Base-by-base conservation (phyloP, 2,329 filamentous ascomycete species). In the Aureobasidium sp. region DNA sequence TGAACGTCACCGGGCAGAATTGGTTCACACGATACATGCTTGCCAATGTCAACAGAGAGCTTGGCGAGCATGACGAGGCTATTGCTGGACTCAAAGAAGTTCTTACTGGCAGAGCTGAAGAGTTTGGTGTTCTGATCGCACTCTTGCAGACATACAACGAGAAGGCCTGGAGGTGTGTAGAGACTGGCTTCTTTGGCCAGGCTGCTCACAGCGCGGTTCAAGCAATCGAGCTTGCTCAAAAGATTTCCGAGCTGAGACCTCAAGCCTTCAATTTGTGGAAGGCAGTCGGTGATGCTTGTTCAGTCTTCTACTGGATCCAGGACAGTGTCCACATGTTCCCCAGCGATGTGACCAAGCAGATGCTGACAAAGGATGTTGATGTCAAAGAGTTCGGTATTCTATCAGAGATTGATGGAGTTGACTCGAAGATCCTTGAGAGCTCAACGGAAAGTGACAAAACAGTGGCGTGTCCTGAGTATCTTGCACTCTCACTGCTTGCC, bases 21-120 rank as follows among this genome's bases (percentile, higher is more conserved):
- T 99, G 94, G 94, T 99, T 97, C 72, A 92, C 92, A 8, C 90
- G 90, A 71, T 97, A 97, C 74, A 95, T 99, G 87, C 84, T 97
- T 64, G 92, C 91, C 44, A 97, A 99, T 69, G 90, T 99, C 61
- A 91, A 91, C 73, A 86, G 92, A 60, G 93, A 97, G 71, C 81
- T 97, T 52, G 91, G 91, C n/a, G 87, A 95, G 45, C 96, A 88
- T 68, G 89, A 96, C 64, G 86, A 89, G 61, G 90, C 94, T 0
- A 89, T 96, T 63, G 73, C 78, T 29, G 84, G 91, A 6, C 96
- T 97, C 70, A 82, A 85, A 67, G 78, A 82, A 12, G 91, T 97
- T 8, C 81, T 96, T 52, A 75, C 79, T 25, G 79, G 81, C 12
- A 86, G 87, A 20, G 84, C 87, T 0, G 78, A 81, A 22, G 94